Evolutionary conservation across 495 filamentous ascomycete species (phyloP), one percentile per base, ranked within the genome.

Genomic region (Trichoderma reesei): DNA sequence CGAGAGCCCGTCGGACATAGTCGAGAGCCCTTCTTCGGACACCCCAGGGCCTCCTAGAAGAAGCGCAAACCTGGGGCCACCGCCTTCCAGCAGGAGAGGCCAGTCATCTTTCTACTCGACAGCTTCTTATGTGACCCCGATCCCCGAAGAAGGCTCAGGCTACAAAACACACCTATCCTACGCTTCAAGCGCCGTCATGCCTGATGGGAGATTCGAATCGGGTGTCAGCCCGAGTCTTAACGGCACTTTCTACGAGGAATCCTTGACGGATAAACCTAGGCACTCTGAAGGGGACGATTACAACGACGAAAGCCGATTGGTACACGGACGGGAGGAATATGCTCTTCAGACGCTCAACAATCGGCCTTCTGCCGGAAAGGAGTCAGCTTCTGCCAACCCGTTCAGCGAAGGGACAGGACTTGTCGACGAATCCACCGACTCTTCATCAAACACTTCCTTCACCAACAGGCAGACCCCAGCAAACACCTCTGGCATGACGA

Each of bases 171-270:
- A 87, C 70, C 84, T 82, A 20, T 93, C 90, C 0, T 89, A 87
- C 70, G 90, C 90, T 8, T 95, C 92, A 7, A 96, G 90, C 72
- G 83, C 85, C 62, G 88, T 84, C 0, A 90, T 95, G 63, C 90
- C 91, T 2, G 81, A 83, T 8, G 86, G 89, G 84, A 81, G 78
- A 0, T 72, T 69, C 37, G 59, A 70, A 34, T 79, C 78, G 14
- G 73, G 70, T 5, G 73, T 68, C 18, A 79, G 79, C 61, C 76
- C 74, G 7, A 68, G 69, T 42, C 74, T 71, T 42, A 82, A 80
- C 37, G 83, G 80, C 3, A 75, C 75, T 5, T 70, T 74, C 33
- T 77, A 75, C 31, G 75, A 80, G 44, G 79, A 83, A 31, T 73
- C 75, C 16, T 75, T 79, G 39, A 75, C 72, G 33, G 84, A 85